Conservation (phyloP, 768 basidiomycete genomes). For the Roridomyces roridus region DNA sequence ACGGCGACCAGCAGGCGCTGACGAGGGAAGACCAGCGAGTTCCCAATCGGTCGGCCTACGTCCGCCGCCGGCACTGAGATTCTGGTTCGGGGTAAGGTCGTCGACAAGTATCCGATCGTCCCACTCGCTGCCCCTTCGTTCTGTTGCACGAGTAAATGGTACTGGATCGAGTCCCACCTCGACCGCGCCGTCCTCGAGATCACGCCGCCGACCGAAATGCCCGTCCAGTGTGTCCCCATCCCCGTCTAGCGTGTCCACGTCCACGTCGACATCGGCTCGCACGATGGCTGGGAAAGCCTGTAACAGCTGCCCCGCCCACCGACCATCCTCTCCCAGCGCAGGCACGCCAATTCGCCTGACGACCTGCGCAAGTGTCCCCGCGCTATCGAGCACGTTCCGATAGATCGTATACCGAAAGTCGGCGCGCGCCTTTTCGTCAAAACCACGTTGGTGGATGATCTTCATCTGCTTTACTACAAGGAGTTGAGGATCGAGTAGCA, state of each 20-base stretch:
- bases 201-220: too few species aligned
- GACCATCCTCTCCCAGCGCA: slow-evolving; percentile 42
- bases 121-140: not conserved
- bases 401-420: slow-evolving; percentile 68
- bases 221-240: too few species aligned
- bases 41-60: too few species aligned
- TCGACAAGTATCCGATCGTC: too few species aligned
- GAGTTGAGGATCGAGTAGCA: too few species aligned
- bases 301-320: slow-evolving; percentile 1
- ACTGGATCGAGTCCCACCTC: slow-evolving; percentile 18
- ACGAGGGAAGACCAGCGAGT: too few species aligned
- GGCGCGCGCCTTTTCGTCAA: slow-evolving; percentile 64
- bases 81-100: too few species aligned
- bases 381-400: slow-evolving; percentile 74
- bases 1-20: too few species aligned
- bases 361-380: slow-evolving; percentile 70
- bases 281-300: slow-evolving; percentile 7
- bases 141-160: slow-evolving; percentile 7
- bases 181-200: not conserved
- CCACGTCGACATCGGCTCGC: not conserved
- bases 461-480: slow-evolving; percentile 69
- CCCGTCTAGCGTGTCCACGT: too few species aligned
- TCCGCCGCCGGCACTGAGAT: too few species aligned
- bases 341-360: slow-evolving; percentile 72
- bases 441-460: slow-evolving; percentile 81